Percentiles rank a stretch among this genome's conserved stretches.
phyloP scores from a whole-genome alignment of 352 stramenopile species.

The Phytophthora pinifolia region DNA sequence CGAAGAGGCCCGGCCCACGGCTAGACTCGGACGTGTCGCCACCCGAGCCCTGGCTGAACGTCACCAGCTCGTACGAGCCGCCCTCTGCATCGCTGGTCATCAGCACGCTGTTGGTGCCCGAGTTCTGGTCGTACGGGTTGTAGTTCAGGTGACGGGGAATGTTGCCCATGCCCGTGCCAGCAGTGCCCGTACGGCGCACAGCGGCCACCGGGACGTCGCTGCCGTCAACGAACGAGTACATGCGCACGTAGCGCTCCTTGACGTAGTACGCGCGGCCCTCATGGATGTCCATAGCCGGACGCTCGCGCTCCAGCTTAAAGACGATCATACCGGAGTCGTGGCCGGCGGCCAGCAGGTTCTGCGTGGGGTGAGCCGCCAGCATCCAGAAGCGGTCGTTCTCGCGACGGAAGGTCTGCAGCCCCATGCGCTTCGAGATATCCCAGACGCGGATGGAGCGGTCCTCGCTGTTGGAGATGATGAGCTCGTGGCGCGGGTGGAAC shows the following conservation, averaged over 20 bases:
- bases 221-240: constrained; percentile 93
- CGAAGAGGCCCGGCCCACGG: constrained; percentile 93
- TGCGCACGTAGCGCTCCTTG: constrained; percentile 97
- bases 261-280: constrained; percentile 94
- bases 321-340: constrained; percentile 99
- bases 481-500: constrained; percentile 99
- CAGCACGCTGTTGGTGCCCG: constrained; percentile 88
- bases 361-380: constrained; percentile 92
- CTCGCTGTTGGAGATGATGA: constrained; percentile 99
- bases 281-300: constrained; percentile 92
- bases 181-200: constrained; percentile 65
- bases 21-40: constrained; percentile 92
- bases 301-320: constrained; percentile 98
- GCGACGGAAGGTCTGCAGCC: constrained; percentile 98
- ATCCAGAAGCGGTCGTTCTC: constrained; percentile 99
- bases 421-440: constrained; percentile 99
- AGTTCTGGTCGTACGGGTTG: constrained; percentile 95
- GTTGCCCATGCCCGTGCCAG: constrained; percentile 89
- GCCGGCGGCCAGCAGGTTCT: constrained; percentile 98
- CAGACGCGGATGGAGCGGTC: constrained; percentile 99
- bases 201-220: constrained; percentile 76
- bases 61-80: constrained; percentile 98
- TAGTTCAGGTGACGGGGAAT: constrained; percentile 94
- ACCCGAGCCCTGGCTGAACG: constrained; percentile 81
- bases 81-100: constrained; percentile 96